Base-by-base conservation (phyloP, 148 eudicot genomes). In the Fagopyrum homotropicum region DNA sequence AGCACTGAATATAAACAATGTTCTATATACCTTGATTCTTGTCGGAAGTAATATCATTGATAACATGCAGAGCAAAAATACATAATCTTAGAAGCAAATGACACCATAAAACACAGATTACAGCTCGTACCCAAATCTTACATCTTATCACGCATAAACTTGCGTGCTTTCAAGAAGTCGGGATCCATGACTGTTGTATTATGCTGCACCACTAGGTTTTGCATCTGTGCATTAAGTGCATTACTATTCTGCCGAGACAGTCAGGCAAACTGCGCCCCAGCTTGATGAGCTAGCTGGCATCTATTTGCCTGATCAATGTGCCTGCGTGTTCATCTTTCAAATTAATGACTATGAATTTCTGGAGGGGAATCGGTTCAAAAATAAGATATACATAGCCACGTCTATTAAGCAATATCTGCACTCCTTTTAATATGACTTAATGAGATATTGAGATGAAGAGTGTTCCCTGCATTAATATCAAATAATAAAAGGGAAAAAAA, bases 231-330 rank as follows among this genome's bases (percentile, higher is more conserved):
- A 69, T 85, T 83, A 72, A 83, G 66, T 55, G 82, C 69, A 84
- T 77, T 87, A 56, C 87, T 90, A 83, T 88, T 87, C 81, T 84
- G 91, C 76, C 81, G 89, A 40, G 83, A 83, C 7, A 88, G 68
- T 66, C 86, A 89, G 79, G 85, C 77, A 80, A 84, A 69, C 78
- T 83, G 86, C 72, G 80, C 75, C 19, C 89, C 85, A 82, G 82
- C 74, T 85, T 88, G 97, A 76, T 83, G 88, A 68, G 88, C 82
- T 45, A 84, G 86, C 87, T 89, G 94, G 56, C 91, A 51, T 91
- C 74, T 17, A 89, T 78, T 80, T 89, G 90, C 92, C 92, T 9
- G 94, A 86, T 83, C 84, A 56, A 70, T 86, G 93, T 44, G 86
- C 68, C 78, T 78, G 82, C 68, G 77, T 60, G 76, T 73, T 73